Conservation (phyloP, 306 rosid species). For the Rosa rugosa region DNA sequence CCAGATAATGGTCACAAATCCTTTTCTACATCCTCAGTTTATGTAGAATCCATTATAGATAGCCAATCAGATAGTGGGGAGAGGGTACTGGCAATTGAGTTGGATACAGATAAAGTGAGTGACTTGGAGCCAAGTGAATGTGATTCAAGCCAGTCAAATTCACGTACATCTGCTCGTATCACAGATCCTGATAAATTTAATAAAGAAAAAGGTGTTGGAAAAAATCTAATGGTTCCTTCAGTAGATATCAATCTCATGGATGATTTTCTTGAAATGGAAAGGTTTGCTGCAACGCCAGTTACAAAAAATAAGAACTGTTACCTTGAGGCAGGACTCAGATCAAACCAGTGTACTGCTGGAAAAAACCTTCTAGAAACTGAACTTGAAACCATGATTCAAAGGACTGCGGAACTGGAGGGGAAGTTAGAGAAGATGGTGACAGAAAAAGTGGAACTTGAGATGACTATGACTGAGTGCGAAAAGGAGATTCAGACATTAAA, state of each 20-base stretch:
- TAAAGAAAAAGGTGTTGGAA: constrained; percentile 34
- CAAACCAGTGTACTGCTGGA: constrained; percentile 28
- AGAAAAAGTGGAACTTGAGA: constrained; percentile 49
- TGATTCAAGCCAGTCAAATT: constrained; percentile 40
- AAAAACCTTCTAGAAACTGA: constrained; percentile 38
- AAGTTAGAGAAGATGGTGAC: constrained; percentile 45
- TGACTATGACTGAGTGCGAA: constrained; percentile 40
- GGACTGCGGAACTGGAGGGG: constrained; percentile 48
- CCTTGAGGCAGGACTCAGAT: constrained; percentile 29
- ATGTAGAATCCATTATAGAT: constrained; percentile 54
- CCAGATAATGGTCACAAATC: constrained; percentile 40
- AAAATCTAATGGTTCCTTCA: constrained; percentile 41
- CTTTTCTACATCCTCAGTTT: constrained; percentile 44
- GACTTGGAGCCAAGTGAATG: constrained; percentile 39
- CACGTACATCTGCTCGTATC: constrained; percentile 39
- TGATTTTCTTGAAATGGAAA: constrained; percentile 92
- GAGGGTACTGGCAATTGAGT: constrained; percentile 43
- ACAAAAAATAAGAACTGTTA: constrained; percentile 34
- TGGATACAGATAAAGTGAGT: constrained; percentile 30
- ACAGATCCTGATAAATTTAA: constrained; percentile 38
- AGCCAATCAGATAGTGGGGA: constrained; percentile 63
- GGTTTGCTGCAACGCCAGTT: constrained; percentile 61
- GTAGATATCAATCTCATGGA: constrained; percentile 79
- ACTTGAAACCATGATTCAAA: constrained; percentile 45
- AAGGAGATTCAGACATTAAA: constrained; percentile 49